These are phyloP conservation scores for Saxophila tyrrhenica DNA, from an alignment of 495 filamentous ascomycete genomes.

Conservation along the genomic window DNA sequence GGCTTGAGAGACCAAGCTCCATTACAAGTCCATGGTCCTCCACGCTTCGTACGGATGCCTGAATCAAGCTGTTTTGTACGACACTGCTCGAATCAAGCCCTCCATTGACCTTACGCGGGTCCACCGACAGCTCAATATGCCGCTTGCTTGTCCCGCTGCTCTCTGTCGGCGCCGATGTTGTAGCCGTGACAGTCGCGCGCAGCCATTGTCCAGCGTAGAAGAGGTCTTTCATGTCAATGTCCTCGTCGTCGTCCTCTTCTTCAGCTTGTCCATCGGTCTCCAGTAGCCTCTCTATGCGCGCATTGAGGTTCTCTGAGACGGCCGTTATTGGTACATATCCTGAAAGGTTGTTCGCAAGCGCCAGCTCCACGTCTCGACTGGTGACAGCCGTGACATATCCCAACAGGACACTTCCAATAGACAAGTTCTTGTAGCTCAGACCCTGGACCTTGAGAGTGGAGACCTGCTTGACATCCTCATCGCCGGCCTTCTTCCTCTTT, in stretches of 20 bases:
- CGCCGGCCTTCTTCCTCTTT: slow-evolving; percentile 26
- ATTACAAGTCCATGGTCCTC: slow-evolving; percentile 94
- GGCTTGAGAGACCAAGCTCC: slow-evolving; percentile 68
- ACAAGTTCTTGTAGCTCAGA: slow-evolving; percentile 78
- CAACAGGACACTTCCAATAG: slow-evolving; percentile 72
- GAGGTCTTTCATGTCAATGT: slow-evolving; percentile 56
- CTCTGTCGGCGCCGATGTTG: slow-evolving; percentile 42
- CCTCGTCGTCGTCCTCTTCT: slow-evolving; percentile 40
- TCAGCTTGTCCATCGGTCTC: slow-evolving; percentile 47
- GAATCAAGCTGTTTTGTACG: slow-evolving; percentile 59
- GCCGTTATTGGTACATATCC: slow-evolving; percentile 86
- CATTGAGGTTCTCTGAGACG: slow-evolving; percentile 62
- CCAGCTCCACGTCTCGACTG: slow-evolving; percentile 60
- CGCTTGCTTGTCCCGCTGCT: slow-evolving; percentile 52
- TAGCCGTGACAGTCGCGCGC: slow-evolving; percentile 71
- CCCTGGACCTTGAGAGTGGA: slow-evolving; percentile 65
- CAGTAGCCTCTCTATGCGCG: slow-evolving; percentile 53
- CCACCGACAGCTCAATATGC: slow-evolving; percentile 72
- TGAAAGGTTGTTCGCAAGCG: slow-evolving; percentile 81
- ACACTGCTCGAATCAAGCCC: slow-evolving; percentile 60
- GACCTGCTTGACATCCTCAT: slow-evolving; percentile 34
- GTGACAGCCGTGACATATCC: slow-evolving; percentile 79
- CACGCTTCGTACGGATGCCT: slow-evolving; percentile 77
- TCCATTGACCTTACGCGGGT: slow-evolving; percentile 62
- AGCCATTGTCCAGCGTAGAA: slow-evolving; percentile 84